Evolutionary conservation across 1,139 yeast genomes (phyloP), one percentile per base, ranked within the genome.

Genomic region (Blastobotrys illinoisensis): DNA sequence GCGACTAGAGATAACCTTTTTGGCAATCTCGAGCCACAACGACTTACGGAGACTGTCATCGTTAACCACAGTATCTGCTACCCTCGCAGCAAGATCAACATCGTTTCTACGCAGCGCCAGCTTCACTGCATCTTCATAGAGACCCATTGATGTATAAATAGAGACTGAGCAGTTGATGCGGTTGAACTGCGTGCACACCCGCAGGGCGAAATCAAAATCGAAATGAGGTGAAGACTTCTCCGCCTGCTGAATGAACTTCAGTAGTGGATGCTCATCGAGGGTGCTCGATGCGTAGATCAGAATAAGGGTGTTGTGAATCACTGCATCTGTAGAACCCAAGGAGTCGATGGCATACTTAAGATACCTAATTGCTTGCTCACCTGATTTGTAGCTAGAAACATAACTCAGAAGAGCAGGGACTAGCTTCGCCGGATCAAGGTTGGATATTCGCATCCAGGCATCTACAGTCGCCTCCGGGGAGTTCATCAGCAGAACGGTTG

Each of bases 101-200:
- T 86, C 74, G 49, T 81, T 80, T 59, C 83, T 73, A 3, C 79
- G 76, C 46, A 93, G 73, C 0, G 97, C 95, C 56, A 91, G 67
- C 51, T 78, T 76, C 45, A 91, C 82, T 0, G 98, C 98, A 56
- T 88, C 93, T 57, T 88, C 96, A 65, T 78, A 88, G 50, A 86
- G 75, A 4, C 78, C 81, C 73, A 88, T 72, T 55, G 81, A 76
- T 1, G 91, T 81, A 62, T 87, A 82, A 36, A 93, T 79, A 56
- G 81, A 79, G 5, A 89, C 83, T 0, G 95, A 89, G 0, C 91
- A 80, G 58, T 81, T 81, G 49, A 78, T 75, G 56, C 81, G 82
- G 14, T 78, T 70, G 64, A 81, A 78, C 51, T 79, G 79, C 52
- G 86, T 77, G 63, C 96, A 88, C 45, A 90, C 70, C 54, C 98